Percentiles rank a stretch among this genome's conserved stretches.
Evolutionary conservation across 1,139 yeast species (phyloP).

Genomic region (Meyerozyma carpophila): DNA sequence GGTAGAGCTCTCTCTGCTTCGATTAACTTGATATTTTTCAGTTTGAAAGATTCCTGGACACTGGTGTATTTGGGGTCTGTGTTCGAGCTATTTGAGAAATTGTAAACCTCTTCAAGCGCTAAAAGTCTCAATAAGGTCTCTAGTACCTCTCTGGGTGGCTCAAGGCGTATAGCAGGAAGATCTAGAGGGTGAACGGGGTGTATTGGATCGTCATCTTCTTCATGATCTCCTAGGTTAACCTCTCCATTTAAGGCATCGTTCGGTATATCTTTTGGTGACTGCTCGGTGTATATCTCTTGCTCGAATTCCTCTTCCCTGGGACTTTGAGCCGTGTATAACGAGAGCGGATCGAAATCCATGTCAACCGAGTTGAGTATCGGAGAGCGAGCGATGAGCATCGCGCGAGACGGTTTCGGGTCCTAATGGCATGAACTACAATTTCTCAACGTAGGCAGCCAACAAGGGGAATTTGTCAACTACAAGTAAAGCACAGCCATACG

Average conservation of each 20-base stretch:
- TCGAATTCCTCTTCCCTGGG: background rate
- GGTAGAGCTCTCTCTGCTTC: conserved; percentile 19
- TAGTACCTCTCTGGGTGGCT: conserved; percentile 49
- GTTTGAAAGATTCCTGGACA: conserved; percentile 15
- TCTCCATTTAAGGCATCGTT: background rate
- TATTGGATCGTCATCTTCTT: conserved; percentile 17
- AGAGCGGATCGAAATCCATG: conserved; percentile 40
- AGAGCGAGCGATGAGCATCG: background rate
- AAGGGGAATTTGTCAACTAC: no score
- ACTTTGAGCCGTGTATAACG: conserved; percentile 29
- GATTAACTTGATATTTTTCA: conserved; percentile 20
- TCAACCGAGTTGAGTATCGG: conserved; percentile 1
- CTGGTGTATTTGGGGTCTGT: conserved; percentile 5
- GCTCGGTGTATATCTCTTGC: background rate
- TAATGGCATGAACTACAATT: background rate
- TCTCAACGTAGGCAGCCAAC: background rate
- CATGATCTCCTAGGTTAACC: conserved; percentile 9
- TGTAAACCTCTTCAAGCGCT: conserved; percentile 47
- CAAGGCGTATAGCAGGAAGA: conserved; percentile 47
- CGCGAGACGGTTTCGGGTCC: background rate
- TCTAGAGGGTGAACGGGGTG: conserved; percentile 57
- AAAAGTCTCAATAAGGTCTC: conserved; percentile 43
- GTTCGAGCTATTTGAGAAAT: conserved; percentile 38
- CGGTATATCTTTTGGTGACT: background rate
- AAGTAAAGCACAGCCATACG: no score